A percentile compares a stretch with the other conserved stretches of the same genome.
These are phyloP conservation scores for Gaeumannomyces tritici DNA, from an alignment of 2,329 filamentous ascomycete species.

Conservation along the genomic window DNA sequence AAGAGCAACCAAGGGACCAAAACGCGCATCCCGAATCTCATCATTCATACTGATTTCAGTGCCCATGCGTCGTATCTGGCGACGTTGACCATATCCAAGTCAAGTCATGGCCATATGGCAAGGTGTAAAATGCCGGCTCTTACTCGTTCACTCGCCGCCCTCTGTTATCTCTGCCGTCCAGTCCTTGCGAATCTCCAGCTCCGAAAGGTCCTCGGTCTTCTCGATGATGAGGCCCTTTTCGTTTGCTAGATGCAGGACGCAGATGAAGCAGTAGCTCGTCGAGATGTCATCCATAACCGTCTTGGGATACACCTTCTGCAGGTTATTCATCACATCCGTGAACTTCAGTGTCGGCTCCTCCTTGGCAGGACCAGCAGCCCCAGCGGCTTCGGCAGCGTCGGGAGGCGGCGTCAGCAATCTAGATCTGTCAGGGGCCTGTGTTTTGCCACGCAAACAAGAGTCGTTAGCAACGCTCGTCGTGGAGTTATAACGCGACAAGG, in stretches of 20 bases:
- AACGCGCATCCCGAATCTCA: background rate
- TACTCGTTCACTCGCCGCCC: constrained; percentile 21
- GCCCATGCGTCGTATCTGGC: background rate
- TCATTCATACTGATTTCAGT: background rate
- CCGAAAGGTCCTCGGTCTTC: constrained; percentile 46
- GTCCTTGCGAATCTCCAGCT: constrained; percentile 53
- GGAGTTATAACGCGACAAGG: background rate
- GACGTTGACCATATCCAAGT: background rate
- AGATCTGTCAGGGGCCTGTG: constrained; percentile 16
- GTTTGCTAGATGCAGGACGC: constrained; percentile 80
- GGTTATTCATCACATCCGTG: constrained; percentile 81
- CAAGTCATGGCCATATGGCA: background rate
- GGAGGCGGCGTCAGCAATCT: constrained; percentile 19
- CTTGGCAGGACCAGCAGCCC: constrained; percentile 11
- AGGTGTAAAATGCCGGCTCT: background rate
- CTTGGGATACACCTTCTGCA: constrained; percentile 79
- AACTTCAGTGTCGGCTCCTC: constrained; percentile 62
- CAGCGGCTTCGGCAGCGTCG: constrained; percentile 10
- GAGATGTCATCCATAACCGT: constrained; percentile 88
- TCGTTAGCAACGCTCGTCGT: background rate
- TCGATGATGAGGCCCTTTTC: constrained; percentile 80
- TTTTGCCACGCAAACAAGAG: background rate
- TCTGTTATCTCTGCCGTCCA: constrained; percentile 47
- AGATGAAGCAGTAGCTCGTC: constrained; percentile 90
- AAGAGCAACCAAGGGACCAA: background rate